Percentiles rank a stretch among this genome's conserved stretches.
These are phyloP conservation scores for Malus hybrid DNA, from an alignment of 331 rosid species.

Conservation along the genomic window DNA sequence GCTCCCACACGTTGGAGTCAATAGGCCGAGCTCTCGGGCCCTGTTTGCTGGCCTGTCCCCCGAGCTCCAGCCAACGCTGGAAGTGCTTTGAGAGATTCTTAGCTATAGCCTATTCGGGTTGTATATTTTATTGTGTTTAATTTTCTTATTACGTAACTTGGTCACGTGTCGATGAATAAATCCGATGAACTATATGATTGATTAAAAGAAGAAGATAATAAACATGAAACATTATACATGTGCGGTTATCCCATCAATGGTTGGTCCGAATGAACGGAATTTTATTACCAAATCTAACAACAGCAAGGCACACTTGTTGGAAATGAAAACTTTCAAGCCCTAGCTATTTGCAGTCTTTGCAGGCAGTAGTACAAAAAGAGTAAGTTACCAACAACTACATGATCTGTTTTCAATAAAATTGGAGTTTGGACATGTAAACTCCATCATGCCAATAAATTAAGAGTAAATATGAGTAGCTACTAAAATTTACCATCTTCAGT, in stretches of 20 bases:
- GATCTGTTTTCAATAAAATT: not conserved
- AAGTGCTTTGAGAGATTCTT: too few species aligned
- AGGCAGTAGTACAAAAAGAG: not conserved
- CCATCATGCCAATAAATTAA: not conserved
- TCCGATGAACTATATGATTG: too few species aligned
- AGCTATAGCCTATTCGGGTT: too few species aligned
- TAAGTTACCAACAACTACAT: not conserved
- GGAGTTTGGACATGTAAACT: not conserved
- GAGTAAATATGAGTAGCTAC: not conserved
- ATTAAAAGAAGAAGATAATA: not conserved
- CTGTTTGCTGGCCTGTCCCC: too few species aligned
- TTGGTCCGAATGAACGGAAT: not conserved
- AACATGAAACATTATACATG: conserved; percentile 17
- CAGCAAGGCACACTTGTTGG: not conserved
- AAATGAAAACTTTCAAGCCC: not conserved
- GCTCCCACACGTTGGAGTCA: too few species aligned
- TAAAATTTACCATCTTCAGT: not conserved
- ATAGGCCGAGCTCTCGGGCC: too few species aligned
- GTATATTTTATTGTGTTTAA: too few species aligned
- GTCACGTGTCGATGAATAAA: too few species aligned
- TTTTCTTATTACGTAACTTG: too few species aligned
- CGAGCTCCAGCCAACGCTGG: too few species aligned
- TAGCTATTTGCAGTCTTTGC: not conserved
- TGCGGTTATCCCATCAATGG: conserved; percentile 18
- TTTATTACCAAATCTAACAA: conserved; percentile 9